Conservation (phyloP, 345 rosid species). For the Eucalyptus guilfoylei region DNA sequence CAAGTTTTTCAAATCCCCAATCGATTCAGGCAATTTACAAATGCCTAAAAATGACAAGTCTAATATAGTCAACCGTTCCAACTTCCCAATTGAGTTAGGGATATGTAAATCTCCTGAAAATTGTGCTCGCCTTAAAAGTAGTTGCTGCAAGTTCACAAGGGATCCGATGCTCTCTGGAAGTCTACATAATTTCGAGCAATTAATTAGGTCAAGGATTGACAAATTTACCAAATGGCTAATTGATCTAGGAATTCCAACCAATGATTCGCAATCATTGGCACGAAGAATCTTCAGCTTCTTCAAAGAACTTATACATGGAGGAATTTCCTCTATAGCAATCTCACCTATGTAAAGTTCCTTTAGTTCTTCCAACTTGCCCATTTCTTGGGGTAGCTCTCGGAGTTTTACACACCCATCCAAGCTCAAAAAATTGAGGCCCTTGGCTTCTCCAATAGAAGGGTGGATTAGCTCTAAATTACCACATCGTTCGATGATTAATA, state of each 20-base stretch:
- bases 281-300: background rate
- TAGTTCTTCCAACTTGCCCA: background rate
- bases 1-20: background rate
- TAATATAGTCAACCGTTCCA: too few relatives aligned
- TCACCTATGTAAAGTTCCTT: background rate
- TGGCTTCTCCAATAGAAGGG: background rate
- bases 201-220: background rate
- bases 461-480: background rate
- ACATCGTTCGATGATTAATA: accelerated
- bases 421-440: background rate
- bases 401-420: background rate
- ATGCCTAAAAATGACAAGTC: background rate
- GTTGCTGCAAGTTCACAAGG: background rate
- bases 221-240: background rate
- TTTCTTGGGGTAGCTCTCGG: background rate
- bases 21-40: background rate
- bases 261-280: accelerated
- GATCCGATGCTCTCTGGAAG: background rate
- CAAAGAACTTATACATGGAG: background rate
- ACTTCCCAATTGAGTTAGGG: too few relatives aligned
- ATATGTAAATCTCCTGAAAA: too few relatives aligned
- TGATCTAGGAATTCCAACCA: background rate
- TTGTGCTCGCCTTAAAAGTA: too few relatives aligned
- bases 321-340: background rate
- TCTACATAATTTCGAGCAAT: background rate